Evolutionary conservation across 1,139 yeast species (phyloP).

Genomic region (Hansenula sp.): DNA sequence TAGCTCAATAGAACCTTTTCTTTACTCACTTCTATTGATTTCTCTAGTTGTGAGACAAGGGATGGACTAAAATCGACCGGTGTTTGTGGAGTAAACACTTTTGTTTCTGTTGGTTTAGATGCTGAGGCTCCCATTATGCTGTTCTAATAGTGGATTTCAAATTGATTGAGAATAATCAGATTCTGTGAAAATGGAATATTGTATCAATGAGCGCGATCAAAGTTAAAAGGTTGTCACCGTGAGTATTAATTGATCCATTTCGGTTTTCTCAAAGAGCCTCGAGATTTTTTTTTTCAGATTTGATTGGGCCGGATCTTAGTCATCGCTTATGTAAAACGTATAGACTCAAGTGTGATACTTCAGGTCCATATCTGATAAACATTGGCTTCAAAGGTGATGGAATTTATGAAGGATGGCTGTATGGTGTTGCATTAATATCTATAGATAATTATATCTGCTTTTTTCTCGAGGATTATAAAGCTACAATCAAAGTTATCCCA

Average conservation of each 20-base stretch:
- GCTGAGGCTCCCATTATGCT: conserved; percentile 50
- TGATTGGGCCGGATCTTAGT: not conserved
- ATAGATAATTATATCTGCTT: no score
- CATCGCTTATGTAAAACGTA: not conserved
- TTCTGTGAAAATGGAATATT: no score
- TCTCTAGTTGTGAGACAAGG: conserved; percentile 67
- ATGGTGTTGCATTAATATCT: no score
- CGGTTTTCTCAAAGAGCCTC: not conserved
- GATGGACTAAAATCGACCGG: conserved; percentile 71
- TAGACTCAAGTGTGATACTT: not conserved
- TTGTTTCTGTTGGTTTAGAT: conserved; percentile 55
- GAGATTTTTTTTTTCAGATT: not conserved
- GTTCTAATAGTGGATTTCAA: not conserved
- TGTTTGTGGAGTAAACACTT: conserved; percentile 64
- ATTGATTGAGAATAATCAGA: no score
- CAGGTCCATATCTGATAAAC: no score
- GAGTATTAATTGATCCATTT: not conserved
- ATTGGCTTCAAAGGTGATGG: no score
- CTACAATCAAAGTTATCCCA: no score
- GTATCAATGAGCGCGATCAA: no score
- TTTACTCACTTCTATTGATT: conserved; percentile 46
- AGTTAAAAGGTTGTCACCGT: not conserved
- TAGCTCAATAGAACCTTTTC: no score
- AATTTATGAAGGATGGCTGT: no score
- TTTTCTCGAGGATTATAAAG: no score